phyloP scores from a whole-genome alignment of 2,329 filamentous ascomycete species.

The Apiospora malaysiana region DNA sequence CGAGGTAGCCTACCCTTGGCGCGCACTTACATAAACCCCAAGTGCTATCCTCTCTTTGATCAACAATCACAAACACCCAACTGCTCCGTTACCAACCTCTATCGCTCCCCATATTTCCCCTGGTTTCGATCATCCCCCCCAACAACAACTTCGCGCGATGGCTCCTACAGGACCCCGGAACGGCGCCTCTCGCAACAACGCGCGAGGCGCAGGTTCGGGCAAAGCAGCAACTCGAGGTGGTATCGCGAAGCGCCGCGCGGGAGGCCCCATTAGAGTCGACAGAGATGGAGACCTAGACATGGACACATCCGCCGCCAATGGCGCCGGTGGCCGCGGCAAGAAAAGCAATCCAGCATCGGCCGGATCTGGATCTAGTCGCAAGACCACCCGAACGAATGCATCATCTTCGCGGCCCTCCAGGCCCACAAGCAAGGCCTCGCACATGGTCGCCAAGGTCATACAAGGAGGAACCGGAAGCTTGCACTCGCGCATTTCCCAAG shows the following conservation, averaged over 20 bases:
- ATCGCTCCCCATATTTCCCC: neutral
- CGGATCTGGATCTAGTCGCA: constrained; percentile 27
- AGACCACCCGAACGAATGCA: constrained; percentile 28
- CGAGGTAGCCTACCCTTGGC: constrained; percentile 14
- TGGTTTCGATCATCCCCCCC: too few relatives aligned
- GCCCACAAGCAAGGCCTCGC: constrained; percentile 43
- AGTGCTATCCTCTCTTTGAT: constrained; percentile 1
- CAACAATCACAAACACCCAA: neutral
- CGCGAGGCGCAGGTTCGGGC: constrained; percentile 28
- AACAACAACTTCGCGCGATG: constrained; percentile 26
- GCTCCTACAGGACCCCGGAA: constrained; percentile 31
- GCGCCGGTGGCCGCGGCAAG: constrained; percentile 36
- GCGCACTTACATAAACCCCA: constrained; percentile 1
- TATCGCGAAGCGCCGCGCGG: constrained; percentile 55
- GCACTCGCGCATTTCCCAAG: constrained; percentile 43
- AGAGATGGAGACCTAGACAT: constrained; percentile 67
- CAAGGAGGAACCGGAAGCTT: constrained; percentile 42
- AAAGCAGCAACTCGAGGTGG: constrained; percentile 44
- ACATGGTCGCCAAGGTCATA: constrained; percentile 52
- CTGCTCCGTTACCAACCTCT: neutral
- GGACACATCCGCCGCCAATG: constrained; percentile 50
- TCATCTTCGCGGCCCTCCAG: constrained; percentile 33
- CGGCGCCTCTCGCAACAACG: constrained; percentile 22
- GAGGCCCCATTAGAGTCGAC: constrained; percentile 48
- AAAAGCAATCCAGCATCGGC: constrained; percentile 30